A percentile compares a stretch with the other conserved stretches of the same genome.
Conservation (phyloP, 495 filamentous ascomycete species). For the Podospora tetraspora region DNA sequence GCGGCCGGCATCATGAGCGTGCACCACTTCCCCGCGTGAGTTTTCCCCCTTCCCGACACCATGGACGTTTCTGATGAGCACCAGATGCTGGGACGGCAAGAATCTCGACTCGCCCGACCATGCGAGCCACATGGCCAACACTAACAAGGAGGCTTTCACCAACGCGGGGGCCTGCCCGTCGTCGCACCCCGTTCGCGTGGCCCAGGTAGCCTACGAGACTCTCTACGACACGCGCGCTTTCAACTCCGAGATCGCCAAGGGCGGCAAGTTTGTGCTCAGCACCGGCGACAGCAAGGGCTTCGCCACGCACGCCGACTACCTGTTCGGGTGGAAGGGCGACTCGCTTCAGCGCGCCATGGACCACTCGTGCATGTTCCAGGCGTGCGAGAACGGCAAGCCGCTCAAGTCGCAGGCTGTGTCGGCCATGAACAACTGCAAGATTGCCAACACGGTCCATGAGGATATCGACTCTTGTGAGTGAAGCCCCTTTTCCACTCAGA, state of each 20-base stretch:
- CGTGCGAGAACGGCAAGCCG: conserved; percentile 15
- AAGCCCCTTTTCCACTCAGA: background rate
- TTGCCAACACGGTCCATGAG: conserved; percentile 11
- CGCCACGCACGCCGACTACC: conserved; percentile 12
- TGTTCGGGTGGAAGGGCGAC: conserved; percentile 18
- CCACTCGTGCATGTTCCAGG: conserved; percentile 15
- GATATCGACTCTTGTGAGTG: conserved; percentile 18
- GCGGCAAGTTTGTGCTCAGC: conserved; percentile 40
- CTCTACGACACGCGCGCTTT: conserved; percentile 49
- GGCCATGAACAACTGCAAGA: conserved; percentile 13
- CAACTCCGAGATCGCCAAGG: conserved; percentile 43
- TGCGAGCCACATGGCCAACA: conserved; percentile 50
- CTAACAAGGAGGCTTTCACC: conserved; percentile 38
- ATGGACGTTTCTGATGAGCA: background rate
- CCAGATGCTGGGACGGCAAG: conserved; percentile 51
- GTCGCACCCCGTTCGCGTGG: conserved; percentile 45
- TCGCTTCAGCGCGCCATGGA: conserved; percentile 19
- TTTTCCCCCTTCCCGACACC: no score
- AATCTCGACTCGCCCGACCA: conserved; percentile 56
- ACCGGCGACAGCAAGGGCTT: conserved; percentile 20
- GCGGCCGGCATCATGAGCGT: conserved; percentile 46
- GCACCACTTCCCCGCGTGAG: conserved; percentile 47
- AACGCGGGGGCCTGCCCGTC: conserved; percentile 44
- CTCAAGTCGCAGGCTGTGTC: conserved; percentile 18
- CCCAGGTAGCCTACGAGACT: conserved; percentile 48